Percentiles rank a stretch among this genome's conserved stretches.
Evolutionary conservation across 2,329 filamentous ascomycete genomes (phyloP).

Genomic region (Fusarium sp.): DNA sequence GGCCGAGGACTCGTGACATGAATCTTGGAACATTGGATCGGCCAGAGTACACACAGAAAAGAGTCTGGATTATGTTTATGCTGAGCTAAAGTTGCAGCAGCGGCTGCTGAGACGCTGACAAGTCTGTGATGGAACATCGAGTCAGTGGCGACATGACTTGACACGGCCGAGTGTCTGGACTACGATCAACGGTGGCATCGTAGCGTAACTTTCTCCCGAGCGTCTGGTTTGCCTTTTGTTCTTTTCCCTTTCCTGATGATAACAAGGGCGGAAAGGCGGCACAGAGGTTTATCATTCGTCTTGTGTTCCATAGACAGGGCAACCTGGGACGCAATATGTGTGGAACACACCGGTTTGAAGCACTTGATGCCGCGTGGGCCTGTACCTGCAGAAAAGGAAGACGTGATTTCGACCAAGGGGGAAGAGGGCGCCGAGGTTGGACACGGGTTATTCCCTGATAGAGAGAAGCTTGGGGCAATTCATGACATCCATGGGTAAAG

Average conservation of each 20-base stretch:
- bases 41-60: neutral
- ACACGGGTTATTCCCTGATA: neutral
- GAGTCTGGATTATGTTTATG: neutral
- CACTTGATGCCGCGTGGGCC: slow-evolving; percentile 27
- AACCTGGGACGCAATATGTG: slow-evolving; percentile 39
- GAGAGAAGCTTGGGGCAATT: slow-evolving; percentile 17
- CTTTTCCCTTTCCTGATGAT: neutral
- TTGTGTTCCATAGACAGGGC: slow-evolving; percentile 25
- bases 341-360: slow-evolving; percentile 34
- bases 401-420: neutral
- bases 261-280: neutral
- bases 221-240: neutral
- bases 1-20: slow-evolving; percentile 7
- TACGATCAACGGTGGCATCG: neutral
- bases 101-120: neutral
- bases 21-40: neutral
- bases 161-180: slow-evolving; percentile 27
- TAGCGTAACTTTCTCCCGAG: slow-evolving; percentile 1
- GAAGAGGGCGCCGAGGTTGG: neutral
- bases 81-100: neutral
- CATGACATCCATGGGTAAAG: neutral
- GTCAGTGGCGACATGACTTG: slow-evolving; percentile 15
- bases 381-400: slow-evolving; percentile 11
- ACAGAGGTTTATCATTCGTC: slow-evolving; percentile 4
- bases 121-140: slow-evolving; percentile 3